Conservation (phyloP, 208 protist genomes). For the Acanthamoeba culbertsoni region DNA sequence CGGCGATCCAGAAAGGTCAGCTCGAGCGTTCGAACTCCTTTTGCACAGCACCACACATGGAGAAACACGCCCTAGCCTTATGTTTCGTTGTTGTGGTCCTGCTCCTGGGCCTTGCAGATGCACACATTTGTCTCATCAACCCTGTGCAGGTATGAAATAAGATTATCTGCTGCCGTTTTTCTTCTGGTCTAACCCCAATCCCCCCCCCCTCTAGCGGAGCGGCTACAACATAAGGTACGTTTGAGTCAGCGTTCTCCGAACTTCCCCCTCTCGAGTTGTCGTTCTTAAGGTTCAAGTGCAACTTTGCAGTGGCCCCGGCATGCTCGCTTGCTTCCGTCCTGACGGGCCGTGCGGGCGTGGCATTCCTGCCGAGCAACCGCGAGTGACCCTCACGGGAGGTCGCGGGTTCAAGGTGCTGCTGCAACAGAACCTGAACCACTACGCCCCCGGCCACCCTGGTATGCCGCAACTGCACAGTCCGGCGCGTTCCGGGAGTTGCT, state of each 20-base stretch:
- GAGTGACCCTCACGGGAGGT: background rate
- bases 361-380: background rate
- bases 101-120: no score
- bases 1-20: no score
- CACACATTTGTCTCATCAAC: background rate
- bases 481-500: background rate
- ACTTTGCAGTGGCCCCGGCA: background rate
- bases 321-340: background rate
- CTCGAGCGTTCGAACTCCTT: no score
- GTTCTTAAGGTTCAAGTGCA: background rate
- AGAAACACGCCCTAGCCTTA: no score
- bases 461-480: background rate
- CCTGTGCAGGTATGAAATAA: background rate
- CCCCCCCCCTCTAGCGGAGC: background rate
- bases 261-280: no score
- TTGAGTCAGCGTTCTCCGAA: background rate
- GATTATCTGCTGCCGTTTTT: no score
- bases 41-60: no score
- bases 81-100: no score
- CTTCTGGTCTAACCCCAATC: background rate
- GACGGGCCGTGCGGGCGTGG: no score
- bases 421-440: slow-evolving; percentile 23
- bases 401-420: background rate
- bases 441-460: background rate
- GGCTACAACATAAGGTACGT: background rate